Evolutionary conservation across 2,329 filamentous ascomycete species (phyloP).

Genomic region (Purpureocillium lavendulum): DNA sequence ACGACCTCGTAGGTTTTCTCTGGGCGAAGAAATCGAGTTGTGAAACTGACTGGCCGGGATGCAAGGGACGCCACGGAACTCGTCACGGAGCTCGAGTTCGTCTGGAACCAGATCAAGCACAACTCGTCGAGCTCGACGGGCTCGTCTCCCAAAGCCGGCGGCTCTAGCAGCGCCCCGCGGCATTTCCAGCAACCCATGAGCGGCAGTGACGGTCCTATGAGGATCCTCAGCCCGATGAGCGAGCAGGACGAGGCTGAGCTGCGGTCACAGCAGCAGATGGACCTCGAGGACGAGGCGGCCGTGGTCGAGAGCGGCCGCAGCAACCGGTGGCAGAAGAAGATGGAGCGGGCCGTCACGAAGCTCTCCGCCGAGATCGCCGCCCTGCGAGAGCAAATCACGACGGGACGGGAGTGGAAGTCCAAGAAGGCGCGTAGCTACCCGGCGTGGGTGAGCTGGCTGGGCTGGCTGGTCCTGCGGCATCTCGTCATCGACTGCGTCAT

Average conservation of each 20-base stretch:
- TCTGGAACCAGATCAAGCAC: constrained; percentile 96
- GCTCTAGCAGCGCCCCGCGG: constrained; percentile 20
- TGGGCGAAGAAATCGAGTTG: background rate
- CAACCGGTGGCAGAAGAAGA: constrained; percentile 67
- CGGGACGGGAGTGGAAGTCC: constrained; percentile 62
- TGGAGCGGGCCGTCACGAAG: constrained; percentile 79
- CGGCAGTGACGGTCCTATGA: constrained; percentile 49
- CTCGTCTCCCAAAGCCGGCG: constrained; percentile 42
- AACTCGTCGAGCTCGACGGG: constrained; percentile 61
- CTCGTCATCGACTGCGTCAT: constrained; percentile 62
- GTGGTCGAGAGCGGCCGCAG: constrained; percentile 28
- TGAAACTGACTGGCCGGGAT: background rate
- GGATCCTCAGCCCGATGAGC: constrained; percentile 76
- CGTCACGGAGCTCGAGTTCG: constrained; percentile 92
- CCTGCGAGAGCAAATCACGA: constrained; percentile 80
- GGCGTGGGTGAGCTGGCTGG: constrained; percentile 62
- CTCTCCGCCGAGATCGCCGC: constrained; percentile 91
- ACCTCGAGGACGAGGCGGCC: constrained; percentile 35
- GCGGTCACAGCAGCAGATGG: constrained; percentile 39
- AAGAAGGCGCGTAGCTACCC: constrained; percentile 56
- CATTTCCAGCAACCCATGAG: constrained; percentile 38
- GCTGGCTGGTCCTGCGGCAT: constrained; percentile 66
- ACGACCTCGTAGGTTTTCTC: constrained; percentile 58
- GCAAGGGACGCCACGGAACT: constrained; percentile 71
- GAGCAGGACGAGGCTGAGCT: constrained; percentile 65